These are phyloP conservation scores for Plasmodium cynomolgi DNA, from an alignment of 169 alveolate species.

Conservation along the genomic window DNA sequence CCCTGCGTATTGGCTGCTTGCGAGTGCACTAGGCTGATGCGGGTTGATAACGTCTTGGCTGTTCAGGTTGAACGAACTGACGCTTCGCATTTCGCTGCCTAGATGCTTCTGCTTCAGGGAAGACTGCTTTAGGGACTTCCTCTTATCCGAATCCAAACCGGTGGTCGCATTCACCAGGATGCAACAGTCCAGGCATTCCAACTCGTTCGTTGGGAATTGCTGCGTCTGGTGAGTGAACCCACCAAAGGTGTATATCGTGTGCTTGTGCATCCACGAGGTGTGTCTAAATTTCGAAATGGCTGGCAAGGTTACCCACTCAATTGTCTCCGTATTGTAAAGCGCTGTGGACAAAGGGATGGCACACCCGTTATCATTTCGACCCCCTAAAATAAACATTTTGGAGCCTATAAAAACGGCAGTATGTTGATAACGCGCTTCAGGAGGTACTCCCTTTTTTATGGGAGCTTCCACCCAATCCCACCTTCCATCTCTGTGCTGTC, in stretches of 20 bases:
- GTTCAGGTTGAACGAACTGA: conserved; percentile 29
- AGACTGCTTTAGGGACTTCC: conserved; percentile 38
- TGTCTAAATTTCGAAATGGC: conserved; percentile 94
- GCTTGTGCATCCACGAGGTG: conserved; percentile 92
- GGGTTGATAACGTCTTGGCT: conserved; percentile 52
- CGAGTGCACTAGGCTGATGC: not conserved
- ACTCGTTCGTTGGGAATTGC: conserved; percentile 92
- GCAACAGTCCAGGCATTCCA: conserved; percentile 84
- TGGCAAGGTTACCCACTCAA: conserved; percentile 95
- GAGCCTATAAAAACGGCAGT: conserved; percentile 91
- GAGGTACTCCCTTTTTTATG: conserved; percentile 88
- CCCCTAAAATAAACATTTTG: conserved; percentile 95
- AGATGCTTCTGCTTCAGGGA: conserved; percentile 41
- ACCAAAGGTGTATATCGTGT: conserved; percentile 93
- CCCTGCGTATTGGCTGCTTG: conserved; percentile 11
- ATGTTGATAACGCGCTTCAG: conserved; percentile 95
- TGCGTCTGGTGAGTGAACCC: conserved; percentile 97
- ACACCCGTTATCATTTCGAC: conserved; percentile 94
- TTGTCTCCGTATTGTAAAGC: conserved; percentile 95
- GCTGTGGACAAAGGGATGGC: conserved; percentile 90
- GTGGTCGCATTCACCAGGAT: conserved; percentile 32
- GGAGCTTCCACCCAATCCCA: conserved; percentile 99
- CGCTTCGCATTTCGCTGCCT: conserved; percentile 7
- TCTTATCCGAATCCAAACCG: conserved; percentile 47
- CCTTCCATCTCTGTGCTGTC: conserved; percentile 99